Evolutionary conservation across 768 basidiomycete genomes (phyloP), one percentile per base, ranked within the genome.

Genomic region (Tylopilus intermedius): DNA sequence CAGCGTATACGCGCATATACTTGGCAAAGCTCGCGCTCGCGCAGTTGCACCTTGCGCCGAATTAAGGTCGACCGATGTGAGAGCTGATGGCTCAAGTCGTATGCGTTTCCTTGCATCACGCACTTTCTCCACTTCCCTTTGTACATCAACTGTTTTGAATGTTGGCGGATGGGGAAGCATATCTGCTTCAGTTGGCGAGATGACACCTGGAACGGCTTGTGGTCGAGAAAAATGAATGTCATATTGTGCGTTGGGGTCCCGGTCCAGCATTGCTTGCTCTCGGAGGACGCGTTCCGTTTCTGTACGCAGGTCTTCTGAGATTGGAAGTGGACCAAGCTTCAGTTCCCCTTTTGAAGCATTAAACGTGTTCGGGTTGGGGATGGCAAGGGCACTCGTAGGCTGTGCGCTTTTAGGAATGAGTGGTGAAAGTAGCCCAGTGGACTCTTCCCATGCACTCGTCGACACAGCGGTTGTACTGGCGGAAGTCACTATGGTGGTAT

Each of bases 61-160:
- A 58, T 77, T 78, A 32, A 68, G 67, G 64, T 88, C 86, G 11
- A 82, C 68, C 56, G 76, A 80, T 39, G 71, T 72, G 43, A 88
- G 68, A 7, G 74, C 70, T 6, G 83, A 82, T 1, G 91, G 90
- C 4, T 96, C 95, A 14, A 98, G 72, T 38, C 90, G 79, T 71
- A 99, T 97, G 52, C 93, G 82, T 70, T 94, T 97, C 59, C 93
- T 76, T 32, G 87, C 86, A 71, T 99, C 96, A 40, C 90, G 79
- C 9, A 98, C 85, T 56, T 78, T 82, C 64, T 86, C 88, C 2
- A 97, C 91, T 69, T 98, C 96, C 37, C 94, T 78, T 64, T 89
- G 87, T 13, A 98, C 82, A 67, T 99, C 96, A 4, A 87, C 71
- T 0, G 85, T 84, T 62, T 86, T 87, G 72, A 97, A 96, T 0